Percentiles rank a stretch among this genome's conserved stretches.
Evolutionary conservation across 2,329 filamentous ascomycete species (phyloP).

Genomic region (Microcyclospora tardicrescens): DNA sequence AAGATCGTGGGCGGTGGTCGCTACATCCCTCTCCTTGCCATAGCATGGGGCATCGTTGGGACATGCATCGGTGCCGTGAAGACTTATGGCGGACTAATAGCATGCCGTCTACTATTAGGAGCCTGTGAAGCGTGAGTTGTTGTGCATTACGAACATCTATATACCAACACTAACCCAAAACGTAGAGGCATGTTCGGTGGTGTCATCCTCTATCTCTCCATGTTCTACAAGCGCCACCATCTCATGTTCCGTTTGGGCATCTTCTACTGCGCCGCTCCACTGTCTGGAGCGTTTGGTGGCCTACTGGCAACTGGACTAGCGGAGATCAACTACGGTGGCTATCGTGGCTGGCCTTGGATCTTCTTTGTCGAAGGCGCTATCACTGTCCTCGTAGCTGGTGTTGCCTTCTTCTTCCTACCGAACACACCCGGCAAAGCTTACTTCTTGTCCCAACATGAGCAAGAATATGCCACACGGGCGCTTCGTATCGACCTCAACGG

Average conservation of each 20-base stretch:
- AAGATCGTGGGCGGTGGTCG: conserved; percentile 29
- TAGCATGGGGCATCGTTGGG: conserved; percentile 28
- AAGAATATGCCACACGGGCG: conserved; percentile 15
- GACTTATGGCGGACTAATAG: conserved; percentile 28
- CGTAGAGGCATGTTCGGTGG: conserved; percentile 20
- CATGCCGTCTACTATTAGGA: conserved; percentile 29
- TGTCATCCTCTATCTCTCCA: conserved; percentile 30
- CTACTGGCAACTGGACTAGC: conserved; percentile 31
- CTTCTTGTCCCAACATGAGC: conserved; percentile 23
- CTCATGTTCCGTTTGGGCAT: conserved; percentile 28
- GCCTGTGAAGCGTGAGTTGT: conserved; percentile 22
- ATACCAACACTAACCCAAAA: conserved; percentile 9
- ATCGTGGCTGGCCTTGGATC: conserved; percentile 28
- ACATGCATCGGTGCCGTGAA: conserved; percentile 31
- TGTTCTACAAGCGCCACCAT: conserved; percentile 30
- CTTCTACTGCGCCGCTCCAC: conserved; percentile 24
- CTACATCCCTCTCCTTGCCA: conserved; percentile 28
- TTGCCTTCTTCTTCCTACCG: conserved; percentile 43
- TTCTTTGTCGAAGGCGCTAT: conserved; percentile 43
- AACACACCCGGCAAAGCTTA: conserved; percentile 38
- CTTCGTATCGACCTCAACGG: conserved; percentile 22
- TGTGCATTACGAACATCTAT: too few relatives aligned
- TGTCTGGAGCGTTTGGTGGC: conserved; percentile 31
- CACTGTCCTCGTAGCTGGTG: conserved; percentile 39
- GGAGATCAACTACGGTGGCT: conserved; percentile 24